These are phyloP conservation scores for Alternaria triticimaculans DNA, from an alignment of 2,329 filamentous ascomycete genomes.

Conservation along the genomic window DNA sequence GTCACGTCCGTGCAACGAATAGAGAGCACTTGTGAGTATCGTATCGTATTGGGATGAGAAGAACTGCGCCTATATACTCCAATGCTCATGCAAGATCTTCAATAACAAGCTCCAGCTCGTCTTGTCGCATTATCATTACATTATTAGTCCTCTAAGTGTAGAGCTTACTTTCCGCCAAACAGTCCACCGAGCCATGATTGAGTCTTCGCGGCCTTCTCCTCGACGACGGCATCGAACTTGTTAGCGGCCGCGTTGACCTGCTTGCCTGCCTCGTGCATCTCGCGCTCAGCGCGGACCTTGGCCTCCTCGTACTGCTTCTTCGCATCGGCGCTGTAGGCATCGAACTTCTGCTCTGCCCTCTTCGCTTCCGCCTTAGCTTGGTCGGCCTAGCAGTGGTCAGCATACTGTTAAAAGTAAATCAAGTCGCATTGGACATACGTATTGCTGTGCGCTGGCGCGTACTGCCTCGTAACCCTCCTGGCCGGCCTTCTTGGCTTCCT, in stretches of 20 bases:
- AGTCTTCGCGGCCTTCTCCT: conserved; percentile 77
- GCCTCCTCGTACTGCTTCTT: conserved; percentile 68
- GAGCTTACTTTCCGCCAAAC: conserved; percentile 71
- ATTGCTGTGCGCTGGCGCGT: conserved; percentile 54
- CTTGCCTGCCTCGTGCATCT: conserved; percentile 51
- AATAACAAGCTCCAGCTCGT: neutral
- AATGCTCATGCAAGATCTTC: conserved; percentile 32
- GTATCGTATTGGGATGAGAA: conserved; percentile 25
- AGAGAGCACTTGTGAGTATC: neutral
- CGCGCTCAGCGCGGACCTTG: conserved; percentile 61
- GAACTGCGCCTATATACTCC: conserved; percentile 27
- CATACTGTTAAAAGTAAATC: neutral
- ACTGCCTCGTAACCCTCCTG: conserved; percentile 57
- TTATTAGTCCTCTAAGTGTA: neutral
- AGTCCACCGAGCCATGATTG: conserved; percentile 85
- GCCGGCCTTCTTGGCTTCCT: conserved; percentile 69
- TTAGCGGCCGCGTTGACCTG: conserved; percentile 66
- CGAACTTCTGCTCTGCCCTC: conserved; percentile 68
- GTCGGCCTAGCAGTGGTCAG: conserved; percentile 43
- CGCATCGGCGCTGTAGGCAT: conserved; percentile 60
- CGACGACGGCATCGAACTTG: conserved; percentile 81
- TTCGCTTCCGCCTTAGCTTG: conserved; percentile 58
- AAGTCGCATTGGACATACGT: conserved; percentile 29
- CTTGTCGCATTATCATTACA: conserved; percentile 3
- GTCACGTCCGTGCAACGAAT: neutral